Evolutionary conservation across 768 basidiomycete genomes (phyloP), one percentile per base, ranked within the genome.

Genomic region (Boletus reticulatus): DNA sequence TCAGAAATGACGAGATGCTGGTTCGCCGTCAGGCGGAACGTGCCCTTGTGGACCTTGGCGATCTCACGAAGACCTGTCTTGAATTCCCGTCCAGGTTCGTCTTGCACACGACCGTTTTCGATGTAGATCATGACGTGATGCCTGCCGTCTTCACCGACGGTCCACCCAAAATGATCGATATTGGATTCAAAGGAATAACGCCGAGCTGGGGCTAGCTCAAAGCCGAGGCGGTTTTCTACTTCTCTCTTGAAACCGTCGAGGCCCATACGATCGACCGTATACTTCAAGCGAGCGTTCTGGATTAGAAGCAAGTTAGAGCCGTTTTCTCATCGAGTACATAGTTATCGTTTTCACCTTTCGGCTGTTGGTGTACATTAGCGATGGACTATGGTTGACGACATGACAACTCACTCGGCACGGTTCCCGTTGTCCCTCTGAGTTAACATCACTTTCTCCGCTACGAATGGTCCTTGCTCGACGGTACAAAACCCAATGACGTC

Each of bases 81-180:
- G 85, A 92, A 98, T 60, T 92, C 85, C 50, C 84, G 82, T 20
- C 82, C 90, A 13, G 93, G 87, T 71, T 94, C 93, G 72, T 98
- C 94, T 72, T 94, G 87, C n/a, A 99, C 83, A 20, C 96, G 91
- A 19, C 97, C 96, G 66, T 99, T 99, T 77, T 99, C 97, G 70
- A 99, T 89, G 73, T 94, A 98, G 72, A 89, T 78, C 48, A 88
- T 93, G 73, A 94, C 94, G 72, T 98, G 94, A 67, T 94, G 88
- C 61, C 80, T 84, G 57, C 94, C 94, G 64, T 98, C 87, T 65
- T 88, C 79, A 50, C 93, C 94, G 17, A 83, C 87, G 52, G 83
- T 76, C 97, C 97, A 99, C 43, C 97, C 97, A 62, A 84, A 98
- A 68, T 95, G 87, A 72, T 99, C 97, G 63, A 94, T 75, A 74